A percentile compares a stretch with the other conserved stretches of the same genome.
Conservation (phyloP, 305 asterid genomes). For the Fraxinus velutina region DNA sequence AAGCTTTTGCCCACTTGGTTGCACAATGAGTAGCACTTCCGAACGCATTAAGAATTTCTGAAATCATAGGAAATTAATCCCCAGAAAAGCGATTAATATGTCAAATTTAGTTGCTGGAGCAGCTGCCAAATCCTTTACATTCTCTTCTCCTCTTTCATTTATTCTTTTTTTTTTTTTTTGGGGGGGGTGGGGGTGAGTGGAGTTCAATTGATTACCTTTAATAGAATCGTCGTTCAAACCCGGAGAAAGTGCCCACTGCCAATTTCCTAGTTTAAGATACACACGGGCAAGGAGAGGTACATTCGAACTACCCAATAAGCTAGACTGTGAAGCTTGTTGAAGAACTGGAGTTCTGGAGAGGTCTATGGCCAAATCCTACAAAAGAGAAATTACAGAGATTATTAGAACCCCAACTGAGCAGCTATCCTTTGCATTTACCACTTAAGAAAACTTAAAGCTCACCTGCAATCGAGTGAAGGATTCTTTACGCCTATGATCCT, state of each 20-base stretch:
- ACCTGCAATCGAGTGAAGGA: conserved; percentile 89
- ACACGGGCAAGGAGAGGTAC: conserved; percentile 88
- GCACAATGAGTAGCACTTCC: conserved; percentile 83
- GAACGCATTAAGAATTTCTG: conserved; percentile 88
- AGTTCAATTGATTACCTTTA: conserved; percentile 47
- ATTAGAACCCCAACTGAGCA: conserved; percentile 9
- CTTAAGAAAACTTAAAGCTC: conserved; percentile 21
- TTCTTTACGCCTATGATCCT: conserved; percentile 86
- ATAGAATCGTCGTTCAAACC: conserved; percentile 87
- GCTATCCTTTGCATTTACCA: conserved; percentile 4
- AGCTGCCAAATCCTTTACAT: conserved; percentile 18
- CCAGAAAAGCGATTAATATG: background rate
- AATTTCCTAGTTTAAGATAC: conserved; percentile 76
- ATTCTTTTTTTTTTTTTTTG: background rate
- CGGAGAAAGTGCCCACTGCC: conserved; percentile 97
- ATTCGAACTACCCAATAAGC: conserved; percentile 50
- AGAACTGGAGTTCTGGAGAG: conserved; percentile 61
- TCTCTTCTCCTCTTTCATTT: background rate
- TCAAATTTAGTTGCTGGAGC: conserved; percentile 14
- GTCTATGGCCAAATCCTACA: conserved; percentile 84
- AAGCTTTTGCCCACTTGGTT: conserved; percentile 88
- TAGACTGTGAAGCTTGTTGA: conserved; percentile 61
- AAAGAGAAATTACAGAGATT: conserved; percentile 19
- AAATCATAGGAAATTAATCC: conserved; percentile 28
- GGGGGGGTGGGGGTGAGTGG: background rate